phyloP scores from a whole-genome alignment of 179 eudicot species.

The Nepenthes alata region DNA sequence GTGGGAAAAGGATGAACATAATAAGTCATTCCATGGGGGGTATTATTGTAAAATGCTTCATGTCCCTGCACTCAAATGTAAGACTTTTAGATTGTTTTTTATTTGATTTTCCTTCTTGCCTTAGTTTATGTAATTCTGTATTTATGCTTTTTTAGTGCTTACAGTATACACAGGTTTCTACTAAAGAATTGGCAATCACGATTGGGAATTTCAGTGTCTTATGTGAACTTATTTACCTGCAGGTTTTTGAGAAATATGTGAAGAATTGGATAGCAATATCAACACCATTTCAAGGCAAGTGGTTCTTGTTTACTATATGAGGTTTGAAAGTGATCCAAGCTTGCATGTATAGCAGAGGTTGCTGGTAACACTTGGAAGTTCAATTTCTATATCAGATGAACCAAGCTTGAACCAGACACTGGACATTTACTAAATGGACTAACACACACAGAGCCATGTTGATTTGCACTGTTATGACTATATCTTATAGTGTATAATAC shows the following conservation, averaged over 20 bases:
- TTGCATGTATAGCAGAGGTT: not conserved
- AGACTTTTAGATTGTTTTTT: conserved; percentile 9
- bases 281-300: conserved; percentile 87
- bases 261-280: conserved; percentile 96
- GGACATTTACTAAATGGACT: too few species aligned
- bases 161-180: not conserved
- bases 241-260: conserved; percentile 96
- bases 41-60: conserved; percentile 81
- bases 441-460: too few species aligned
- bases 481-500: too few species aligned
- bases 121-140: not conserved
- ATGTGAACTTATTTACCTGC: conserved; percentile 8
- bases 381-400: too few species aligned
- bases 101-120: not conserved
- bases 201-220: not conserved
- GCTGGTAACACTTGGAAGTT: too few species aligned
- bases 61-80: conserved; percentile 77
- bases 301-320: not conserved
- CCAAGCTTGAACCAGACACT: too few species aligned
- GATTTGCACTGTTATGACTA: too few species aligned
- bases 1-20: conserved; percentile 74
- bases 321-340: not conserved
- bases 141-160: not conserved
- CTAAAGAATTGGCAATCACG: not conserved
- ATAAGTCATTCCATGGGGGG: conserved; percentile 99